These are phyloP conservation scores for Drechslerella dactyloides DNA, from an alignment of 2,329 filamentous ascomycete species.

Conservation along the genomic window DNA sequence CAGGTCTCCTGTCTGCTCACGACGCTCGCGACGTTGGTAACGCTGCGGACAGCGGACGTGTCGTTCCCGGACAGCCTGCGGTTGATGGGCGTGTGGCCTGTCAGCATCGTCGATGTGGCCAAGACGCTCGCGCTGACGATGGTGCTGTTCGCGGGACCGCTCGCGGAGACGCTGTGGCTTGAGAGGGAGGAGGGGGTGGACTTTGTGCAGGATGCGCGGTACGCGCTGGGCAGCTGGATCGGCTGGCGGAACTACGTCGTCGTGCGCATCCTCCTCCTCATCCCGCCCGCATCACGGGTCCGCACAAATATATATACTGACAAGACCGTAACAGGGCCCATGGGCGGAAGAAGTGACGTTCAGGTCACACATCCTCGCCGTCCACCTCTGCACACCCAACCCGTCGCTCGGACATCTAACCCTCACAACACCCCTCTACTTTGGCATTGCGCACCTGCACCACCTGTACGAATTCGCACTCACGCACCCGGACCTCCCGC, in stretches of 20 bases:
- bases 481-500: slow-evolving; percentile 73
- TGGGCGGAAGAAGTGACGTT: slow-evolving; percentile 94
- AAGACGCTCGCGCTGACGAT: slow-evolving; percentile 72
- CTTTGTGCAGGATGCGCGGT: slow-evolving; percentile 46
- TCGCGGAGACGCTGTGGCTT: slow-evolving; percentile 69
- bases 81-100: slow-evolving; percentile 80
- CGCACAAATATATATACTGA: slow-evolving; percentile 44
- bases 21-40: slow-evolving; percentile 15
- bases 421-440: slow-evolving; percentile 55
- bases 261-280: slow-evolving; percentile 63
- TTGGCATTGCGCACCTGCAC: slow-evolving; percentile 75
- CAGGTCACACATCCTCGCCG: slow-evolving; percentile 80
- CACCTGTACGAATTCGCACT: slow-evolving; percentile 94
- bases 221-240: slow-evolving; percentile 74
- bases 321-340: slow-evolving; percentile 67
- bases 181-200: slow-evolving; percentile 37
- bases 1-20: slow-evolving; percentile 59
- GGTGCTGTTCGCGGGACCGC: slow-evolving; percentile 75
- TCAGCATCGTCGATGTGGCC: slow-evolving; percentile 69
- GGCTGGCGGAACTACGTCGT: slow-evolving; percentile 86
- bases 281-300: too few relatives aligned
- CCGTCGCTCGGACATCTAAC: slow-evolving; percentile 56
- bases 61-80: slow-evolving; percentile 67
- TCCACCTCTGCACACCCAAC: slow-evolving; percentile 75
- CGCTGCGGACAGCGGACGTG: slow-evolving; percentile 16